These are phyloP conservation scores for Cylindrotheca closterium DNA, from an alignment of 108 stramenopile species.

Conservation along the genomic window DNA sequence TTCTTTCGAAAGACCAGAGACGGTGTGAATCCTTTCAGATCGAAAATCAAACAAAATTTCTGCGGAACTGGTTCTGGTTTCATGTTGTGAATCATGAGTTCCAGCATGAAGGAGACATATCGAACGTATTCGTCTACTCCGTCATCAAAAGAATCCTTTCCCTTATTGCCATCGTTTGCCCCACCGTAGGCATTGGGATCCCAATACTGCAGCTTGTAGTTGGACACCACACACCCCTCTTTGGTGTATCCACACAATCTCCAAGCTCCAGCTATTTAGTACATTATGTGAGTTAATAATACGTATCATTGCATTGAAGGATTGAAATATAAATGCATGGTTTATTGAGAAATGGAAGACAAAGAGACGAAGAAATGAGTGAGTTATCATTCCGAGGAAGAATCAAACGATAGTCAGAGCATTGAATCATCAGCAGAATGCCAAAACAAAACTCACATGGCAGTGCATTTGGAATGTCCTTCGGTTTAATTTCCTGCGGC, in stretches of 20 bases:
- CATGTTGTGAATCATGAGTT: conserved; percentile 26
- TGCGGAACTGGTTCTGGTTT: conserved; percentile 8
- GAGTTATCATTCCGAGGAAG: neutral
- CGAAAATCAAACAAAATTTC: conserved; percentile 29
- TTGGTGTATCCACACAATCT: conserved; percentile 18
- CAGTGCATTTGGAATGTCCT: conserved; percentile 23
- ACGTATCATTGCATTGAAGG: neutral
- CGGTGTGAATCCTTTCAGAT: conserved; percentile 19
- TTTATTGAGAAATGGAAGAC: neutral
- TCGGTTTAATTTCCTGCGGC: conserved; percentile 10
- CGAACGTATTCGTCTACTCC: conserved; percentile 23
- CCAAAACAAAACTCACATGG: conserved; percentile 14
- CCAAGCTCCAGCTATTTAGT: conserved; percentile 20
- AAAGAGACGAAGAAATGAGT: neutral
- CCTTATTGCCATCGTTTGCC: neutral
- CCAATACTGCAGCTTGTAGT: conserved; percentile 28
- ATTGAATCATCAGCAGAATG: neutral
- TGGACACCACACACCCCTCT: conserved; percentile 19
- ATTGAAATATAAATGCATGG: neutral
- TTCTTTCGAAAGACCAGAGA: conserved; percentile 17
- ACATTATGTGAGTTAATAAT: neutral
- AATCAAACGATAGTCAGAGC: neutral
- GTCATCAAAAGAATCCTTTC: conserved; percentile 1
- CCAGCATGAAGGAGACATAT: conserved; percentile 25
- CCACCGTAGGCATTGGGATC: conserved; percentile 12